Conservation (phyloP, 805 yeast genomes). For the Yamadazyma philogaea region DNA sequence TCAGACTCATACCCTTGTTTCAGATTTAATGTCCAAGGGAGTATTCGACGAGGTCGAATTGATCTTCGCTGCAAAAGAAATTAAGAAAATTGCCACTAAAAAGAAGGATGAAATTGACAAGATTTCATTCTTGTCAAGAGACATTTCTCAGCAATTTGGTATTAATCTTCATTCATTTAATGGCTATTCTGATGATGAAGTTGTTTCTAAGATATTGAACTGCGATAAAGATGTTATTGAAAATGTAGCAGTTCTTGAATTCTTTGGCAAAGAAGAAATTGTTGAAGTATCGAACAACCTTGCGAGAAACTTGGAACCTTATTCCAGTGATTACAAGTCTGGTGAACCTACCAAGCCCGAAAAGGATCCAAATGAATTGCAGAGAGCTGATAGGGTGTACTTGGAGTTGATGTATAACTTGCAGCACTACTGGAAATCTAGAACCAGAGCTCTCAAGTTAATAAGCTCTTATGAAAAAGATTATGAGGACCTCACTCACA, state of each 20-base stretch:
- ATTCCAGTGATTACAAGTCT: slow-evolving; percentile 48
- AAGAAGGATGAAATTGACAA: slow-evolving; percentile 45
- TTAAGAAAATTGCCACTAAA: slow-evolving; percentile 41
- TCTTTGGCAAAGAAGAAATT: slow-evolving; percentile 64
- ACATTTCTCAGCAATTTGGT: slow-evolving; percentile 75
- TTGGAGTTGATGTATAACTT: slow-evolving; percentile 66
- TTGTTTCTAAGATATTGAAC: slow-evolving; percentile 51
- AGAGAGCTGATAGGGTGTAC: slow-evolving; percentile 67
- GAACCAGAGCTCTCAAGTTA: slow-evolving; percentile 61
- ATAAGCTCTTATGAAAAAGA: slow-evolving; percentile 61
- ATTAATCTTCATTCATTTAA: slow-evolving; percentile 69
- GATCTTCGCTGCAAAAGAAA: slow-evolving; percentile 57
- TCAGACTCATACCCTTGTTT: slow-evolving; percentile 43
- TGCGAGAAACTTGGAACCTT: slow-evolving; percentile 60
- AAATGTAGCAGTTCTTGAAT: slow-evolving; percentile 62
- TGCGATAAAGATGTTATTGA: slow-evolving; percentile 57
- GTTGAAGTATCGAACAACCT: slow-evolving; percentile 55
- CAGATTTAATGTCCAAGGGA: slow-evolving; percentile 54
- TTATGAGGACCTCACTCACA: slow-evolving; percentile 55
- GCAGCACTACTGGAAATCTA: slow-evolving; percentile 67
- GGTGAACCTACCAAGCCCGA: slow-evolving; percentile 40
- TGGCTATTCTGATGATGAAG: slow-evolving; percentile 48
- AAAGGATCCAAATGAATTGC: slow-evolving; percentile 54
- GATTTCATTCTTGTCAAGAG: slow-evolving; percentile 60
- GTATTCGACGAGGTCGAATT: slow-evolving; percentile 62